phyloP scores from a whole-genome alignment of 2,329 filamentous ascomycete genomes.

The Sclerotinia sclerotiorum region DNA sequence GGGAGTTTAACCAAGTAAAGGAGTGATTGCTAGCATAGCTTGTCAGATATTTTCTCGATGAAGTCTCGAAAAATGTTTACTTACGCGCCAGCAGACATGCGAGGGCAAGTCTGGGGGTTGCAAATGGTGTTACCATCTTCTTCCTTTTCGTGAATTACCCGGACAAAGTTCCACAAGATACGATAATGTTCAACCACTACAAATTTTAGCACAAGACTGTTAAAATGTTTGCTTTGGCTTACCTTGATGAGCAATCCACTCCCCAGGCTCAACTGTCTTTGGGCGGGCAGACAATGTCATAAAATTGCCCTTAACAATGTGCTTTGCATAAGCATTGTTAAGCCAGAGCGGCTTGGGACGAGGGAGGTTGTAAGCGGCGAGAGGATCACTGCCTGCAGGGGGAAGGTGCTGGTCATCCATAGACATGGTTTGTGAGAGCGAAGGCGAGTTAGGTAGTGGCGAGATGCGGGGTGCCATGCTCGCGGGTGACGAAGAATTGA shows the following conservation, averaged over 20 bases:
- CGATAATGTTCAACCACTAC: constrained; percentile 90
- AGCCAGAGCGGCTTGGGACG: constrained; percentile 71
- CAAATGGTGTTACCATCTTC: constrained; percentile 76
- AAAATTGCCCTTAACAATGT: constrained; percentile 97
- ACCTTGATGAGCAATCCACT: constrained; percentile 97
- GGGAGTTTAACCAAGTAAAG: constrained; percentile 93
- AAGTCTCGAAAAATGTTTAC: constrained; percentile 43
- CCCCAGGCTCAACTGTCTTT: constrained; percentile 88
- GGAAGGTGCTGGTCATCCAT: constrained; percentile 56
- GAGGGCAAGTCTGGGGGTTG: constrained; percentile 79
- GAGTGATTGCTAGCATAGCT: constrained; percentile 68
- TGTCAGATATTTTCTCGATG: constrained; percentile 7
- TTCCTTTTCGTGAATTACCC: constrained; percentile 84
- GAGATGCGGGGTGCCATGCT: constrained; percentile 59
- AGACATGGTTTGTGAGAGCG: constrained; percentile 65
- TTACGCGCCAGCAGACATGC: constrained; percentile 92
- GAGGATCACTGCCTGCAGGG: constrained; percentile 48
- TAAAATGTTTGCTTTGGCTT: constrained; percentile 40
- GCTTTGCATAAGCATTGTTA: constrained; percentile 71
- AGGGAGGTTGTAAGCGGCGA: constrained; percentile 63
- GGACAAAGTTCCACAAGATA: constrained; percentile 83
- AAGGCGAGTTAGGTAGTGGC: constrained; percentile 62
- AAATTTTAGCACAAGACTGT: constrained; percentile 22
- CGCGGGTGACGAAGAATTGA: constrained; percentile 50
- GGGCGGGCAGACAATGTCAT: constrained; percentile 92